Evolutionary conservation across 495 filamentous ascomycete species (phyloP).

Genomic region (Trichoderma virens): DNA sequence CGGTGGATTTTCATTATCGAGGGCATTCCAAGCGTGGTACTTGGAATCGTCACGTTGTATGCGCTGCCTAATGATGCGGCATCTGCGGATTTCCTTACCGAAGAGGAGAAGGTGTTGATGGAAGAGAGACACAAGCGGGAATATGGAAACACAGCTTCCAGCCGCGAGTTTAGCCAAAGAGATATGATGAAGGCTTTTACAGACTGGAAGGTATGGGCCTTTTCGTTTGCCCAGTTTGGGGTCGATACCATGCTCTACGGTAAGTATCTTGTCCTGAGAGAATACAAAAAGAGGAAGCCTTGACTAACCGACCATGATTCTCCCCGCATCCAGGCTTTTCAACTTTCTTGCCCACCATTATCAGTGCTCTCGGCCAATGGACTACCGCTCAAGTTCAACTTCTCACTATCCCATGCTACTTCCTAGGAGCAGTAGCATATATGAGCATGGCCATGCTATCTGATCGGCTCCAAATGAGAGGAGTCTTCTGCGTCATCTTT

Average conservation of each 20-base stretch:
- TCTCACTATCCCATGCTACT: conserved; percentile 73
- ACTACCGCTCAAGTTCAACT: conserved; percentile 56
- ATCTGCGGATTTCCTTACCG: conserved; percentile 53
- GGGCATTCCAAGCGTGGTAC: conserved; percentile 57
- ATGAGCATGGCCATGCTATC: conserved; percentile 53
- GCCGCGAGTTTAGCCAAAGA: conserved; percentile 47
- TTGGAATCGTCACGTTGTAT: conserved; percentile 55
- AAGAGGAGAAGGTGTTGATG: conserved; percentile 49
- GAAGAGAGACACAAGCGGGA: conserved; percentile 38
- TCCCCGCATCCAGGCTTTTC: conserved; percentile 41
- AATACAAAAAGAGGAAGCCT: no score
- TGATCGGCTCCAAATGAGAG: conserved; percentile 54
- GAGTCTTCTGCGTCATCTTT: conserved; percentile 51
- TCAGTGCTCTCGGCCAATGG: conserved; percentile 58
- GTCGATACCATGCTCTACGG: conserved; percentile 68
- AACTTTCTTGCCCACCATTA: conserved; percentile 74
- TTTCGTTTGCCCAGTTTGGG: conserved; percentile 61
- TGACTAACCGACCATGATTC: background rate
- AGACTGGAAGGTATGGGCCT: conserved; percentile 59
- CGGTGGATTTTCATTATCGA: conserved; percentile 66
- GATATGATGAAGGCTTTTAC: conserved; percentile 42
- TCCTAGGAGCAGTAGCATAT: conserved; percentile 58
- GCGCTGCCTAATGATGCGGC: conserved; percentile 59
- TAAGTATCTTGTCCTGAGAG: conserved; percentile 7
- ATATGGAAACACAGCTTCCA: conserved; percentile 51